phyloP scores from a whole-genome alignment of 2,329 filamentous ascomycete species.

The Neonectria faginata region DNA sequence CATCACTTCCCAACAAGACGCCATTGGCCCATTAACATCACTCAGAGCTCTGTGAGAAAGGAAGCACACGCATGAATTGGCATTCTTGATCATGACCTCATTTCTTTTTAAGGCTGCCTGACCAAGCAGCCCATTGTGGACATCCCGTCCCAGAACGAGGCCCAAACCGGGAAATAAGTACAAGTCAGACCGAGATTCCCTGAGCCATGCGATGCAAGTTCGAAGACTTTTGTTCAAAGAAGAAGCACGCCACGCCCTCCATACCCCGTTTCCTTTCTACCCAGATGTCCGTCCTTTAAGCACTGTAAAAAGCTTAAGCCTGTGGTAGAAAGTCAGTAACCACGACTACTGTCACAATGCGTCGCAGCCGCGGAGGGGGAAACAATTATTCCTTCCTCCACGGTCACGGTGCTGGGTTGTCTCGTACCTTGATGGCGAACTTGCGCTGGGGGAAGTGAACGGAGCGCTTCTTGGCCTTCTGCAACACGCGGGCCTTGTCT shows the following conservation, averaged over 20 bases:
- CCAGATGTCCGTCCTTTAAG: conserved; percentile 48
- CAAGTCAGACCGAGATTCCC: conserved; percentile 54
- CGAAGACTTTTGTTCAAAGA: conserved; percentile 50
- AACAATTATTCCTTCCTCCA: not conserved
- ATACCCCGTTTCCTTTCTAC: conserved; percentile 51
- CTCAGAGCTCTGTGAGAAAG: conserved; percentile 16
- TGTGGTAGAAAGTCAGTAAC: conserved; percentile 38
- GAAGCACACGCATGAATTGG: conserved; percentile 18
- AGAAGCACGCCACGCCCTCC: conserved; percentile 55
- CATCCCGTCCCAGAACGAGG: conserved; percentile 52
- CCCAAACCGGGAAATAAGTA: conserved; percentile 53
- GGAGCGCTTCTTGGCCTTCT: conserved; percentile 97
- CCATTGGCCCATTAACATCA: not conserved
- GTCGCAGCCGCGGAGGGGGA: not conserved
- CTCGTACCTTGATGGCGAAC: conserved; percentile 94
- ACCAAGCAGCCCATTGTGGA: conserved; percentile 49
- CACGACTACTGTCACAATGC: not conserved
- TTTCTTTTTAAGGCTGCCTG: conserved; percentile 51
- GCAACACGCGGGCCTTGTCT: conserved; percentile 85
- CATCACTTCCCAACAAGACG: not conserved
- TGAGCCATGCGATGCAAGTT: conserved; percentile 56
- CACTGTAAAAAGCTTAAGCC: conserved; percentile 47
- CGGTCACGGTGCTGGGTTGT: not conserved
- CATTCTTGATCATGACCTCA: conserved; percentile 54
- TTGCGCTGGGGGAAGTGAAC: conserved; percentile 98